A percentile compares a stretch with the other conserved stretches of the same genome.
These are phyloP conservation scores for Acidiella bohemica DNA, from an alignment of 495 filamentous ascomycete genomes.

Conservation along the genomic window DNA sequence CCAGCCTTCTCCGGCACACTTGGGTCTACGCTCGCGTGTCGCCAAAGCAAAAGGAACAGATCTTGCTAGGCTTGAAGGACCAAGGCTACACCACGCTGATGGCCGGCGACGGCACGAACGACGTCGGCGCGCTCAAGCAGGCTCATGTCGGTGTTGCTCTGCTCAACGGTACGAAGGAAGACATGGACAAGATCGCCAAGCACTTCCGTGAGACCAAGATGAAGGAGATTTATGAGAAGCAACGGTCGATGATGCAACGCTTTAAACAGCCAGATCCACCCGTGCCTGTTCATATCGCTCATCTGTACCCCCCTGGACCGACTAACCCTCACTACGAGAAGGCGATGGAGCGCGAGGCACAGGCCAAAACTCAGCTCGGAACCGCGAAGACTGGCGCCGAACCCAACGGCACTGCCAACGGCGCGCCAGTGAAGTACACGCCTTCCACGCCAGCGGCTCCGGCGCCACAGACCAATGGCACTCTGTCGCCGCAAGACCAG, in stretches of 20 bases:
- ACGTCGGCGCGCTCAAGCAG: slow-evolving; percentile 96
- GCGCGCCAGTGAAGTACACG: slow-evolving; percentile 46
- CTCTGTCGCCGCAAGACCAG: slow-evolving; percentile 42
- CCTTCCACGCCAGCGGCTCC: slow-evolving; percentile 1
- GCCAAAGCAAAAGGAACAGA: slow-evolving; percentile 98
- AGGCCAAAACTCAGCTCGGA: slow-evolving; percentile 45
- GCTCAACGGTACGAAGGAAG: slow-evolving; percentile 84
- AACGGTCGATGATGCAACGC: slow-evolving; percentile 71
- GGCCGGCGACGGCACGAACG: slow-evolving; percentile 98
- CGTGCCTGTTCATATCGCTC: slow-evolving; percentile 78
- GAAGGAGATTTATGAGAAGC: slow-evolving; percentile 98
- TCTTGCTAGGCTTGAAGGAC: slow-evolving; percentile 87
- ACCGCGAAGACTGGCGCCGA: slow-evolving; percentile 23
- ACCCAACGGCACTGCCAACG: slow-evolving; percentile 37
- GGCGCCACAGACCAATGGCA: slow-evolving; percentile 38
- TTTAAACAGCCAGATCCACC: slow-evolving; percentile 89
- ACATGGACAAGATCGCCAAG: slow-evolving; percentile 79
- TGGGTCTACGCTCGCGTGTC: slow-evolving; percentile 99
- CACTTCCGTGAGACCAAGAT: slow-evolving; percentile 89
- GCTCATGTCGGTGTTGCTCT: slow-evolving; percentile 94
- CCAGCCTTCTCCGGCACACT: slow-evolving; percentile 65
- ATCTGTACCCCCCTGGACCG: slow-evolving; percentile 85
- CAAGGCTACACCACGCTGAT: slow-evolving; percentile 96
- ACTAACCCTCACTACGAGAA: slow-evolving; percentile 91
- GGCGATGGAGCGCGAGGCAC: slow-evolving; percentile 70